Base-by-base conservation (phyloP, 768 basidiomycete genomes). In the Leccinellum luteum region DNA sequence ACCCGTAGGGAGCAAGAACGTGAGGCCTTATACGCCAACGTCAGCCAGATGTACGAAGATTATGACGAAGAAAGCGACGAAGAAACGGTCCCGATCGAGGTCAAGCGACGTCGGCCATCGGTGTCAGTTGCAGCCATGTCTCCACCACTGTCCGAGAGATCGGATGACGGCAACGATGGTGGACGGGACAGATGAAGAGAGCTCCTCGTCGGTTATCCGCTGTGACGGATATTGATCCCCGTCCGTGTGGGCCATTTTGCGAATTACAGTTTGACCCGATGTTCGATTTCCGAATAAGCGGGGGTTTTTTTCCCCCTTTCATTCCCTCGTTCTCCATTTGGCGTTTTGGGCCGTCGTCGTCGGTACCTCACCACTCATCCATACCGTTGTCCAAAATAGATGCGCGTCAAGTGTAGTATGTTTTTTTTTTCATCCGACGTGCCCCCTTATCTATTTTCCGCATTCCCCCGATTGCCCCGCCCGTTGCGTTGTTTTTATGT, bases 1-100 rank as follows among this genome's bases (percentile, higher is more conserved):
- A 72, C 66, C 43, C 67, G 55, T 13, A 54, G 60, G 57, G 63
- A 64, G 52, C 62, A 61, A 25, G 65, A 69, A 32, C 61, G 56
- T 32, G 67, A 68, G 48, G 56, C 59, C 8, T 61, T 72, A 35
- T 72, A 64, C 28, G 67, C 74, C 54, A 73, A 70, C 56, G 64
- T 66, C 50, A 72, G 71, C 59, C 70, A 66, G 59, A 62, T 70
- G 65, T 78, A 73, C 41, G 60, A 58, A 4, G 69, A 64, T 4
- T 65, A 69, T 8, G 74, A 69, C 21, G 76, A 73, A 48, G 74
- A 72, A 59, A 71, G 69, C 47, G 75, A 72, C 4, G 77, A 77
- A 21, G 76, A 75, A 55, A 67, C 34, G 23, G 55, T 63, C 19
- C 69, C 74, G 52, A 67, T 73, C 60, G 73, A 73, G 51, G 61